Conservation (phyloP, 805 yeast species). For the Candida piceae region DNA sequence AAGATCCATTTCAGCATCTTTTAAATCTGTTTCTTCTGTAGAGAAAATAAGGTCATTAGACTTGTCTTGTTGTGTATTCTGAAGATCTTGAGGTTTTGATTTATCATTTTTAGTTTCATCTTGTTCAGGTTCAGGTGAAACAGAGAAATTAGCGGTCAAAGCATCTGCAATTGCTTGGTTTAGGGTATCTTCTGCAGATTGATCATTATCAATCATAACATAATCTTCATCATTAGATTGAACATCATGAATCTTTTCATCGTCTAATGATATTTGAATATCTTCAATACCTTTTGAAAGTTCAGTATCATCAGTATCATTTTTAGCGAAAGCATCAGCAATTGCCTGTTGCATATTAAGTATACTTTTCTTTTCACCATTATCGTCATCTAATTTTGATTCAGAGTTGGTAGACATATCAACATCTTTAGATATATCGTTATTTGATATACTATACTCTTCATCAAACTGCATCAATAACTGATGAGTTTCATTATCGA, state of each 20-base stretch:
- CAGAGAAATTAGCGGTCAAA: conserved; percentile 13
- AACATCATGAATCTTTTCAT: too few species aligned
- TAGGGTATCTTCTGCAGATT: conserved; percentile 11
- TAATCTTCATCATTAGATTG: background rate
- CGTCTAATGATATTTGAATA: background rate
- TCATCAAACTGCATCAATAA: background rate
- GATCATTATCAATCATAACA: conserved; percentile 1
- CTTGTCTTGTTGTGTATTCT: background rate
- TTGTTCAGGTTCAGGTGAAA: too few species aligned
- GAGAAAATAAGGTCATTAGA: too few species aligned
- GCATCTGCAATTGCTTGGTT: conserved; percentile 25
- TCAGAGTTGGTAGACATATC: background rate
- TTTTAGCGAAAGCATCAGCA: conserved; percentile 9
- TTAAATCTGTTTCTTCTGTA: too few species aligned
- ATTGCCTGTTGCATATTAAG: conserved; percentile 8
- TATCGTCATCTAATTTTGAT: too few species aligned
- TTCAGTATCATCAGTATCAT: conserved; percentile 2
- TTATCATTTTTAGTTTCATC: conserved; percentile 4
- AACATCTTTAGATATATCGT: background rate
- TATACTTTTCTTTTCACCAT: background rate
- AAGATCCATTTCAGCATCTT: conserved; percentile 9
- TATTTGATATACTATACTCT: background rate
- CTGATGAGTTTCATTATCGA: background rate
- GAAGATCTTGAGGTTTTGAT: background rate
- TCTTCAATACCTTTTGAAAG: background rate